These are phyloP conservation scores for Capsicum chinense DNA, from an alignment of 257 asterid species.

Conservation along the genomic window DNA sequence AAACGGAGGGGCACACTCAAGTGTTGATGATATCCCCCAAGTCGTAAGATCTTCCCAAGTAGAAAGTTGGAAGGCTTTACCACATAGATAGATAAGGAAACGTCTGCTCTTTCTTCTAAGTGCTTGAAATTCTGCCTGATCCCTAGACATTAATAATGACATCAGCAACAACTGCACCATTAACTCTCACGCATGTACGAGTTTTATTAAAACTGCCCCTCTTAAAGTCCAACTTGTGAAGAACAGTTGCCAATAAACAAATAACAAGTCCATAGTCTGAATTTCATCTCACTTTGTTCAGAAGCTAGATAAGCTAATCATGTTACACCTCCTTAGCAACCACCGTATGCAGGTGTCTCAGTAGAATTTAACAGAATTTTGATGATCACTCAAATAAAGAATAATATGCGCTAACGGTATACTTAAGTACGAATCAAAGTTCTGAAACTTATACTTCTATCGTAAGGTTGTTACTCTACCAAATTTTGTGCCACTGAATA, in stretches of 20 bases:
- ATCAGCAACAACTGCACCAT: not conserved
- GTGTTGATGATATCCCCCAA: not conserved
- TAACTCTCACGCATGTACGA: not conserved
- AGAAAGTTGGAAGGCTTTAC: not conserved
- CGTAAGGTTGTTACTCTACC: not conserved
- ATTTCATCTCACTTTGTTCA: not conserved
- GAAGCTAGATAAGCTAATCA: not conserved
- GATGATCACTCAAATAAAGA: not conserved
- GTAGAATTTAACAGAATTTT: not conserved
- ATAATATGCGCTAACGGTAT: not conserved
- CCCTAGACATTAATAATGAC: not conserved
- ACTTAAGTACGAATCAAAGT: not conserved
- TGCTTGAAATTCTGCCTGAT: not conserved
- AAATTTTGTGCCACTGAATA: not conserved
- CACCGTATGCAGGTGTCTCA: not conserved
- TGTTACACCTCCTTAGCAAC: not conserved
- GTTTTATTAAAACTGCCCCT: constrained; percentile 5
- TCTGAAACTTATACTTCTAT: not conserved
- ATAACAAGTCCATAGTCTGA: constrained; percentile 4
- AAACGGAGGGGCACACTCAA: not conserved
- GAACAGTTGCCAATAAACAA: not conserved
- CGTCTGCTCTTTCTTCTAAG: not conserved
- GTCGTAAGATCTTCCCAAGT: not conserved
- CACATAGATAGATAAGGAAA: not conserved
- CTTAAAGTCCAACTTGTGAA: not conserved